Evolutionary conservation across 73 alveolate genomes (phyloP).

Genomic region (Tetrahymena elliotti): DNA sequence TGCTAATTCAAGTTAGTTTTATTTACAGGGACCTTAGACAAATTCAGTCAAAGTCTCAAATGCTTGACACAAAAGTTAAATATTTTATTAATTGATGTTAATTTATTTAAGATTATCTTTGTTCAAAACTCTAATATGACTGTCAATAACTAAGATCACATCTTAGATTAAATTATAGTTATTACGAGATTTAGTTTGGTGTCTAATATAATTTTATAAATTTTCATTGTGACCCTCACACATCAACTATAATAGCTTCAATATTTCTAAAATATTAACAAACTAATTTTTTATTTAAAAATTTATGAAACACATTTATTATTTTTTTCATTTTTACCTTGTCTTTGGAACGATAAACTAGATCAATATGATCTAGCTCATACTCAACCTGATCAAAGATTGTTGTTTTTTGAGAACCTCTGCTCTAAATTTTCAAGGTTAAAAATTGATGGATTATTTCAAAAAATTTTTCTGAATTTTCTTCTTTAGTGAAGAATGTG

Average conservation of each 20-base stretch:
- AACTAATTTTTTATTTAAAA: background rate
- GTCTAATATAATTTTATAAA: slow-evolving; percentile 49
- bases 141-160: background rate
- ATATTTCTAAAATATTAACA: background rate
- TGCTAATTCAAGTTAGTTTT: slow-evolving; percentile 44
- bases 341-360: background rate
- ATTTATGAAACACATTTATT: too few species aligned
- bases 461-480: background rate
- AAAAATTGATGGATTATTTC: background rate
- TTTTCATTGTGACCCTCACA: slow-evolving; percentile 59
- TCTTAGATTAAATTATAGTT: slow-evolving; percentile 11
- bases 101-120: background rate
- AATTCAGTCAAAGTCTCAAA: slow-evolving; percentile 58
- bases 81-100: background rate
- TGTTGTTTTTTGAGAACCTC: background rate
- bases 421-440: background rate
- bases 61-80: background rate
- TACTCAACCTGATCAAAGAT: background rate
- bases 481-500: background rate
- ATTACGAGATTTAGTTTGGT: slow-evolving; percentile 35
- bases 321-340: background rate
- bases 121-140: background rate
- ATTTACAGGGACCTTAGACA: slow-evolving; percentile 70
- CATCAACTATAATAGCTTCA: slow-evolving; percentile 52
- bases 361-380: background rate